Evolutionary conservation across 805 yeast genomes (phyloP).

Genomic region (Wickerhamomyces hampshirensis): DNA sequence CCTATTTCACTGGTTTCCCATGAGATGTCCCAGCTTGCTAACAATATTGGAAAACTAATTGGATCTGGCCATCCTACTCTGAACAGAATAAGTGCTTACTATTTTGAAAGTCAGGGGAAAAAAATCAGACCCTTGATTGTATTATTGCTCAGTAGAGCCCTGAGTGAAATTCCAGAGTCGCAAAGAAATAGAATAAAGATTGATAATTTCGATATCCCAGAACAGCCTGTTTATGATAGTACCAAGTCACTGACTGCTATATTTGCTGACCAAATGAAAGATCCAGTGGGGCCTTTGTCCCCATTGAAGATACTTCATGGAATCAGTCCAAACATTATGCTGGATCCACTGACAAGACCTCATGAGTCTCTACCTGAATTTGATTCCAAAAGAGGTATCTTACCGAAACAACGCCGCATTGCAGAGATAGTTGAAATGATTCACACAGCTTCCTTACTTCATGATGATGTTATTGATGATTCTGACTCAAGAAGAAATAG

Average conservation of each 20-base stretch:
- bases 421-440: slow-evolving; percentile 99
- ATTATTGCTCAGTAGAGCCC: slow-evolving; percentile 73
- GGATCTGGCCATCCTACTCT: slow-evolving; percentile 94
- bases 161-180: slow-evolving; percentile 65
- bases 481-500: slow-evolving; percentile 86
- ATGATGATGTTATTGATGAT: slow-evolving; percentile 94
- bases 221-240: slow-evolving; percentile 58
- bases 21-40: slow-evolving; percentile 87
- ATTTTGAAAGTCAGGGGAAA: slow-evolving; percentile 94
- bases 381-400: slow-evolving; percentile 62
- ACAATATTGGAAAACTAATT: slow-evolving; percentile 77
- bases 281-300: slow-evolving; percentile 54
- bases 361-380: slow-evolving; percentile 63
- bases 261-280: slow-evolving; percentile 31
- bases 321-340: slow-evolving; percentile 74
- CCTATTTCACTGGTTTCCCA: slow-evolving; percentile 89
- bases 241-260: slow-evolving; percentile 49
- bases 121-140: slow-evolving; percentile 92
- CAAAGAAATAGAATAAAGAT: slow-evolving; percentile 61
- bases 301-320: slow-evolving; percentile 86
- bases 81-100: slow-evolving; percentile 88
- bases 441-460: slow-evolving; percentile 92
- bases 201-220: slow-evolving; percentile 61
- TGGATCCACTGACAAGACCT: slow-evolving; percentile 81
- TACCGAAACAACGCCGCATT: slow-evolving; percentile 90